These are phyloP conservation scores for Teunomyces stri DNA, from an alignment of 805 yeast species.

Conservation along the genomic window DNA sequence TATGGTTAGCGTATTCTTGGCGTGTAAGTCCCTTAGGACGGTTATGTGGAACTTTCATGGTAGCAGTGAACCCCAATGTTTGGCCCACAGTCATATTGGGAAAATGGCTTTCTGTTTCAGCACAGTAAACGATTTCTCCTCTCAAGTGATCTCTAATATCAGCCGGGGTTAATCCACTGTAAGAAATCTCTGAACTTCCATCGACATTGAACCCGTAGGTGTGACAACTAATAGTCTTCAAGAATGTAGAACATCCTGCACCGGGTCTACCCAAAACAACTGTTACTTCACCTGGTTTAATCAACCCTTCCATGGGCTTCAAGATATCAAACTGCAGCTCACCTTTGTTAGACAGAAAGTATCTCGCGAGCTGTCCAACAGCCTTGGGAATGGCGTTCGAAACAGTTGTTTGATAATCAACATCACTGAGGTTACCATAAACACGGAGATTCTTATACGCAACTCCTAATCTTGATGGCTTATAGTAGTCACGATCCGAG, in stretches of 20 bases:
- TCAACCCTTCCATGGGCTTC: slow-evolving; percentile 64
- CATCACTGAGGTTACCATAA: slow-evolving; percentile 11
- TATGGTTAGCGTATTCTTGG: slow-evolving; percentile 36
- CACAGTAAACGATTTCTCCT: slow-evolving; percentile 70
- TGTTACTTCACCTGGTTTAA: slow-evolving; percentile 62
- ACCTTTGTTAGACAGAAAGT: slow-evolving; percentile 7
- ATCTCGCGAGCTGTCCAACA: slow-evolving; percentile 2
- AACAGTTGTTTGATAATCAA: slow-evolving; percentile 15
- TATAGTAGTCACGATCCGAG: slow-evolving; percentile 12
- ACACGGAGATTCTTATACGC: slow-evolving; percentile 13
- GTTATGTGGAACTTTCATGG: slow-evolving; percentile 58
- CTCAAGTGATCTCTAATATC: slow-evolving; percentile 54
- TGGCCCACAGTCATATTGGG: slow-evolving; percentile 67
- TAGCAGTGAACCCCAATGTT: slow-evolving; percentile 63
- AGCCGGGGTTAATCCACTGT: slow-evolving; percentile 52
- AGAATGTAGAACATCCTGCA: slow-evolving; percentile 70
- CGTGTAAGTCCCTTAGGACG: slow-evolving; percentile 53
- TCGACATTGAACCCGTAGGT: slow-evolving; percentile 59
- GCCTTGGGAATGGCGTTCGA: slow-evolving; percentile 8
- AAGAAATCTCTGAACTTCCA: slow-evolving; percentile 44
- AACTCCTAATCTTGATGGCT: slow-evolving; percentile 14
- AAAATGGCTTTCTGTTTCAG: slow-evolving; percentile 66
- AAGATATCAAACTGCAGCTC: slow-evolving; percentile 45
- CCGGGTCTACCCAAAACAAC: slow-evolving; percentile 82
- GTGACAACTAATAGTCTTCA: slow-evolving; percentile 63